Evolutionary conservation across 225 moss, liverwort and hornwort genomes (phyloP).

Genomic region (Neckera pumila): DNA sequence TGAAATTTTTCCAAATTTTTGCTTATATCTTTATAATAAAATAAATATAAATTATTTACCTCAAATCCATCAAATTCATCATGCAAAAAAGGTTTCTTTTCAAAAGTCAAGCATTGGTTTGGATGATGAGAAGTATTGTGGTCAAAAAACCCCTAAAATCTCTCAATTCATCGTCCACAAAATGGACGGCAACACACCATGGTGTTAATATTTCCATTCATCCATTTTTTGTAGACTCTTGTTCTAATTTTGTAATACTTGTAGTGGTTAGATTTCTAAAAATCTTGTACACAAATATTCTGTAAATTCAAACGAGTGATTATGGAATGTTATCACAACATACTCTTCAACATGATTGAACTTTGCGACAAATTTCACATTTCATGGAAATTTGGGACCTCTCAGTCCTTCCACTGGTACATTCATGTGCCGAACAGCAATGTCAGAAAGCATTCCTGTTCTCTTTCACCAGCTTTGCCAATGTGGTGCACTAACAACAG

Average conservation of each 20-base stretch:
- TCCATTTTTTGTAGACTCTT: neutral
- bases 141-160: no score
- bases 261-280: neutral
- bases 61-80: neutral
- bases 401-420: no score
- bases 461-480: neutral
- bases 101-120: neutral
- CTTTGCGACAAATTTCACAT: neutral
- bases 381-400: neutral
- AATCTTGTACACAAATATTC: neutral
- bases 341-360: neutral
- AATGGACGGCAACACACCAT: rapidly evolving
- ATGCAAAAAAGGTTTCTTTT: no score
- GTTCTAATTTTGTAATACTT: neutral
- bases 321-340: no score
- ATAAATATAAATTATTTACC: neutral
- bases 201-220: neutral
- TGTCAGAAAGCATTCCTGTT: neutral
- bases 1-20: neutral
- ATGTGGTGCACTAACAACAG: neutral
- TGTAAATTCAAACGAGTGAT: no score
- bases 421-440: neutral
- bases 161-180: neutral
- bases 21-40: neutral
- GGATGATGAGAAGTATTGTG: neutral